A percentile compares a stretch with the other conserved stretches of the same genome.
Evolutionary conservation across 257 asterid species (phyloP).

Genomic region (Misopates orontium): DNA sequence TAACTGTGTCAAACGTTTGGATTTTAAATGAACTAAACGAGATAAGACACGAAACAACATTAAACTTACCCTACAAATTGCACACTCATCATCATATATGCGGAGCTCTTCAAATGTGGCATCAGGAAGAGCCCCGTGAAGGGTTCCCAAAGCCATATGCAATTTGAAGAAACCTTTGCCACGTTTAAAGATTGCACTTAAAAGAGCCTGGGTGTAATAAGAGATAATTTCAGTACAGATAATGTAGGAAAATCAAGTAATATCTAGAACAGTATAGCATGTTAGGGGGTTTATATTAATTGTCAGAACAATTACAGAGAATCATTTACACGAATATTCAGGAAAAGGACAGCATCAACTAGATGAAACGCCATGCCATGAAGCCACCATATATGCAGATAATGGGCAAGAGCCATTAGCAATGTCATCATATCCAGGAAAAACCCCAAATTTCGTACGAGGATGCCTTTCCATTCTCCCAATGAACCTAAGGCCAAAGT

Average conservation of each 20-base stretch:
- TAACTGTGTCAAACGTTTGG: constrained; percentile 30
- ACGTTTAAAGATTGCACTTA: constrained; percentile 81
- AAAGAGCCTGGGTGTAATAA: constrained; percentile 59
- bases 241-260: constrained; percentile 16
- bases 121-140: constrained; percentile 93
- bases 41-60: constrained; percentile 9
- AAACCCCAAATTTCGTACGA: constrained; percentile 80
- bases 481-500: constrained; percentile 56
- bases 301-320: constrained; percentile 25
- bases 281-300: constrained; percentile 17
- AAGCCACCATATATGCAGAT: constrained; percentile 95
- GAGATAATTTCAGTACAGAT: constrained; percentile 22
- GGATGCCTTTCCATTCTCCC: constrained; percentile 85
- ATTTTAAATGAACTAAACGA: constrained; percentile 26
- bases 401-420: constrained; percentile 86
- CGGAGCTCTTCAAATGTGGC: constrained; percentile 82
- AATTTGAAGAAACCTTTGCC: constrained; percentile 74
- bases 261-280: constrained; percentile 16
- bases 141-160: constrained; percentile 78
- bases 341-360: constrained; percentile 81
- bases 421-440: constrained; percentile 91
- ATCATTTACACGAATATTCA: constrained; percentile 80
- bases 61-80: constrained; percentile 82
- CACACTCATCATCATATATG: constrained; percentile 90
- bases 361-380: constrained; percentile 98